Conservation (phyloP, 345 rosid genomes). For the Euphorbia peplus region DNA sequence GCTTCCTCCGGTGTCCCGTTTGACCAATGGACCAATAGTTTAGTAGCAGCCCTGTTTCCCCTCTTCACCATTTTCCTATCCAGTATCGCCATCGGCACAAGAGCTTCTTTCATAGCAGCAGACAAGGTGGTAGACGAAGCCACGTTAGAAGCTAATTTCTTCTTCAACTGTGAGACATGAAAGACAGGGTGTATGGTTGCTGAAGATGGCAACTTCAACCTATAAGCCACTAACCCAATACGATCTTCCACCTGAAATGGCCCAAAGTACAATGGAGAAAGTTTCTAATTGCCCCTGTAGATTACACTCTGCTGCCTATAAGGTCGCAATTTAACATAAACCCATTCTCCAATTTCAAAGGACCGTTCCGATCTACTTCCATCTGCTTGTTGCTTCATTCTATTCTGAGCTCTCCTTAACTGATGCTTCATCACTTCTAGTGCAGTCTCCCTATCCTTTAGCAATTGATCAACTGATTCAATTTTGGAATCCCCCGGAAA, state of each 20-base stretch:
- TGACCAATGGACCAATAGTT: neutral
- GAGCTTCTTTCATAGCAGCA: neutral
- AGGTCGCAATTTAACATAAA: neutral
- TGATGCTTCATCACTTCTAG: no score
- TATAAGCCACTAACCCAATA: neutral
- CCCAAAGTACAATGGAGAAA: neutral
- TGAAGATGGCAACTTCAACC: neutral
- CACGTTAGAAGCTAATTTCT: neutral
- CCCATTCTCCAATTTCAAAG: neutral
- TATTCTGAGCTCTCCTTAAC: no score
- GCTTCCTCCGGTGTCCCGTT: neutral
- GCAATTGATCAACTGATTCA: no score
- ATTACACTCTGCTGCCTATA: neutral
- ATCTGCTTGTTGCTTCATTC: neutral
- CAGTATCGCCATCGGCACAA: neutral
- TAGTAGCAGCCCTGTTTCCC: neutral
- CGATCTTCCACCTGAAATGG: neutral
- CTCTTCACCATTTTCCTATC: neutral
- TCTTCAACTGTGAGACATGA: neutral
- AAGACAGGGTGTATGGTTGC: neutral
- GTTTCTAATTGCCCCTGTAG: neutral
- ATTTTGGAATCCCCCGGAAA: no score
- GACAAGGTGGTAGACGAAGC: neutral
- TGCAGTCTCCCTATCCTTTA: no score
- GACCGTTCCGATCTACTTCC: neutral